These are phyloP conservation scores for Avena atlantica DNA, from an alignment of 176 grass and related monocot genomes.

Conservation along the genomic window DNA sequence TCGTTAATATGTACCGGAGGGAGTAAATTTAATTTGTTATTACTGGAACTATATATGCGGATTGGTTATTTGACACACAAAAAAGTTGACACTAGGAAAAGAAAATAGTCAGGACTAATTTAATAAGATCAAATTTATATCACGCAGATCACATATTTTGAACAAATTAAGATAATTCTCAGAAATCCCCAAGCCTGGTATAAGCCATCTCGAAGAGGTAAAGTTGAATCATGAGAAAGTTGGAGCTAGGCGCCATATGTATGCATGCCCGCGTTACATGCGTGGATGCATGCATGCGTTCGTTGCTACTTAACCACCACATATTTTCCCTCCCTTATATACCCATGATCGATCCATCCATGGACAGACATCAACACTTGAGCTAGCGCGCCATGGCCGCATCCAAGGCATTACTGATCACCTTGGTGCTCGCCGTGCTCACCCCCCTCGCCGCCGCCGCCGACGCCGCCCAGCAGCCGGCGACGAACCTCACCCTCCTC, in stretches of 20 bases:
- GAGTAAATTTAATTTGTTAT: too few species aligned
- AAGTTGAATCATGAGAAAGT: background rate
- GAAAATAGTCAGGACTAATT: too few species aligned
- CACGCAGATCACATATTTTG: too few species aligned
- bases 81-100: too few species aligned
- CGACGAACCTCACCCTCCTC: conserved; percentile 12
- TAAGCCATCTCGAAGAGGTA: background rate
- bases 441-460: background rate
- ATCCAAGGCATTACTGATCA: conserved; percentile 1
- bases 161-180: too few species aligned
- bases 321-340: background rate
- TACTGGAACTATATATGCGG: too few species aligned
- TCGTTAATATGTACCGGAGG: too few species aligned
- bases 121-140: too few species aligned
- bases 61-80: too few species aligned
- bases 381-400: conserved; percentile 1
- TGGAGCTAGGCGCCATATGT: conserved; percentile 22
- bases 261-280: background rate
- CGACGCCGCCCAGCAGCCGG: background rate
- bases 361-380: background rate
- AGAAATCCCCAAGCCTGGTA: background rate
- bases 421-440: conserved; percentile 28
- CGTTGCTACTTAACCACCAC: conserved; percentile 32
- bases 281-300: conserved; percentile 21
- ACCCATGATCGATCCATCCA: background rate